These are phyloP conservation scores for Colletotrichum eleusines DNA, from an alignment of 2,329 filamentous ascomycete species.

Conservation along the genomic window DNA sequence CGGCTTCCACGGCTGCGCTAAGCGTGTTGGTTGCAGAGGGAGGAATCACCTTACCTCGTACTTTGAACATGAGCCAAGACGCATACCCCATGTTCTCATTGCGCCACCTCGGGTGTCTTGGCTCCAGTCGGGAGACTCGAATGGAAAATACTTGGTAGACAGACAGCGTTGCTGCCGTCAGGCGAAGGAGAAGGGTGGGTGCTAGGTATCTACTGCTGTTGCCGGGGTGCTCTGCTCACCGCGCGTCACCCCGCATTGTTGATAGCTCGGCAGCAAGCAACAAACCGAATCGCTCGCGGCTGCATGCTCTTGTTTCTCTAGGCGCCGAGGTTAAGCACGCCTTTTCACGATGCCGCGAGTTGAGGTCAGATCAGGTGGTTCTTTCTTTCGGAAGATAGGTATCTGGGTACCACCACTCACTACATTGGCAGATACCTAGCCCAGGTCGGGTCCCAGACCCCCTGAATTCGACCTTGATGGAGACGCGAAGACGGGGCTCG, in stretches of 20 bases:
- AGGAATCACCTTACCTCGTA: neutral
- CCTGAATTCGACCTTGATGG: constrained; percentile 25
- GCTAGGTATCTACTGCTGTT: constrained; percentile 8
- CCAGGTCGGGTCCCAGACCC: constrained; percentile 7
- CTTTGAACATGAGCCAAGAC: neutral
- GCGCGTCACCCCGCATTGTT: constrained; percentile 33
- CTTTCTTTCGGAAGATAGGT: constrained; percentile 2
- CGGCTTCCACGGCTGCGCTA: constrained; percentile 12
- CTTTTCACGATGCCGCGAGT: constrained; percentile 8
- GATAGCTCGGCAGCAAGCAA: constrained; percentile 20
- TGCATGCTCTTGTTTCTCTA: constrained; percentile 17
- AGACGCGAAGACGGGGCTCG: neutral
- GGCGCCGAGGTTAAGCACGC: neutral
- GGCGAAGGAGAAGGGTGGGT: neutral
- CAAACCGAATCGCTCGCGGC: neutral
- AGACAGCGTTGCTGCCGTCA: neutral
- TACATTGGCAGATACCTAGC: neutral
- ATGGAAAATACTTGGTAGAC: neutral
- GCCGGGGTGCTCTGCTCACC: neutral
- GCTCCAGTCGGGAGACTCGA: neutral
- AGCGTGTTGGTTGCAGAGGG: neutral
- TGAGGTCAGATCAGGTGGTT: constrained; percentile 41
- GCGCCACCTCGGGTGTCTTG: neutral
- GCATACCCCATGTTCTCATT: neutral
- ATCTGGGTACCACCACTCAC: neutral